Evolutionary conservation across 306 rosid species (phyloP).

Genomic region (Corylus heterophylla): DNA sequence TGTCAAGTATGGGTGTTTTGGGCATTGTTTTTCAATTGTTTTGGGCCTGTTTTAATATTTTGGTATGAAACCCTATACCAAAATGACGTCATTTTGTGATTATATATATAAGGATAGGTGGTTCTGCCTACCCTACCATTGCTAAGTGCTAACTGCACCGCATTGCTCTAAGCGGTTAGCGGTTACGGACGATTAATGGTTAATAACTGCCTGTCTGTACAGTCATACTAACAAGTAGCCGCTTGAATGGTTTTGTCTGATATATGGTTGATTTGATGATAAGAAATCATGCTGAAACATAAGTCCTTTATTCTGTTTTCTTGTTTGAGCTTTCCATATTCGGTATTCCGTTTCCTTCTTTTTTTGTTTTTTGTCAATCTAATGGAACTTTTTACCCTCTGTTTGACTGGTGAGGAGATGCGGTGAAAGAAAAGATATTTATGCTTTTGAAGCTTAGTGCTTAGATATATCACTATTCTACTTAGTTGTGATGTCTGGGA

Average conservation of each 20-base stretch:
- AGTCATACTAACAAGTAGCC: too few species aligned
- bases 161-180: too few species aligned
- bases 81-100: too few species aligned
- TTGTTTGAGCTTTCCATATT: not conserved
- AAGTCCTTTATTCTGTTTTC: not conserved
- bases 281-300: not conserved
- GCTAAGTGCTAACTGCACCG: too few species aligned
- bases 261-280: not conserved
- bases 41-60: too few species aligned
- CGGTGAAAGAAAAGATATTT: not conserved
- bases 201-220: too few species aligned
- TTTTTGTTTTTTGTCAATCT: not conserved
- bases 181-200: too few species aligned
- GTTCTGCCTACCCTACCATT: too few species aligned
- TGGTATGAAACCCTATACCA: too few species aligned
- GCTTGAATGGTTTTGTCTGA: not conserved
- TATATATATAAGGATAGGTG: too few species aligned
- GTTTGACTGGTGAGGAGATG: not conserved
- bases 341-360: not conserved
- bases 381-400: not conserved
- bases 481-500: not conserved
- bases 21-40: too few species aligned
- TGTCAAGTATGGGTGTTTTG: too few species aligned
- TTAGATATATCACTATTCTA: not conserved
- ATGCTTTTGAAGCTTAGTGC: not conserved